These are phyloP conservation scores for Sclerotinia nivalis DNA, from an alignment of 2,329 filamentous ascomycete genomes.

Conservation along the genomic window DNA sequence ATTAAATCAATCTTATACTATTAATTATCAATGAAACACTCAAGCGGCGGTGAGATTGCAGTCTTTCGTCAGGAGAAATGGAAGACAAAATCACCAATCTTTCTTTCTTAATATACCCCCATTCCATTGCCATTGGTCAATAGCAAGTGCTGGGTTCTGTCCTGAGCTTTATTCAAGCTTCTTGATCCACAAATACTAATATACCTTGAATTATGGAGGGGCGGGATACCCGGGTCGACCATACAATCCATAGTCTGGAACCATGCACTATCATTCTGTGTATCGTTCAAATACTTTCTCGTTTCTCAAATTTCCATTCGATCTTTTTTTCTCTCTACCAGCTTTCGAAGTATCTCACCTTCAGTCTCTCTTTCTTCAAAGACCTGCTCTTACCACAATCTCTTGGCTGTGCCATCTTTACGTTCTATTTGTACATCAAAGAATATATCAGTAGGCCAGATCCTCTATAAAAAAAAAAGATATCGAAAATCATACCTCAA, in stretches of 20 bases:
- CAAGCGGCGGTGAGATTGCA: slow-evolving; percentile 15
- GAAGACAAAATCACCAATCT: background rate
- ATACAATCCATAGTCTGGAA: slow-evolving; percentile 15
- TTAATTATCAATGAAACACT: slow-evolving; percentile 4
- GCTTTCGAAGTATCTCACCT: slow-evolving; percentile 21
- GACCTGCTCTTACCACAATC: slow-evolving; percentile 7
- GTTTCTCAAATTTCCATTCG: background rate
- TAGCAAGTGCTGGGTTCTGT: slow-evolving; percentile 1
- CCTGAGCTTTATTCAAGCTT: slow-evolving; percentile 18
- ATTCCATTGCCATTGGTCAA: background rate
- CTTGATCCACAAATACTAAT: slow-evolving; percentile 10
- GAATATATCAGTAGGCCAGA: slow-evolving; percentile 19
- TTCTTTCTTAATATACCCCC: background rate
- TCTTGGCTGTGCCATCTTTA: slow-evolving; percentile 23
- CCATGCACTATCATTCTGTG: slow-evolving; percentile 14
- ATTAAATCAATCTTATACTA: slow-evolving; percentile 12
- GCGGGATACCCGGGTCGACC: slow-evolving; percentile 1
- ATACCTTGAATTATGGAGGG: slow-evolving; percentile 23
- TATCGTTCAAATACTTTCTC: slow-evolving; percentile 16
- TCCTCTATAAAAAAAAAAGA: slow-evolving; percentile 1
- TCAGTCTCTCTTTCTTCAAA: slow-evolving; percentile 23
- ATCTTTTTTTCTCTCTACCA: slow-evolving; percentile 5
- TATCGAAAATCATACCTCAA: background rate
- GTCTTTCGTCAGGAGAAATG: background rate
- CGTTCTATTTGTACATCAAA: slow-evolving; percentile 9